A percentile compares a stretch with the other conserved stretches of the same genome.
These are phyloP conservation scores for Ophiostoma fasciatum DNA, from an alignment of 2,329 filamentous ascomycete genomes.

Conservation along the genomic window DNA sequence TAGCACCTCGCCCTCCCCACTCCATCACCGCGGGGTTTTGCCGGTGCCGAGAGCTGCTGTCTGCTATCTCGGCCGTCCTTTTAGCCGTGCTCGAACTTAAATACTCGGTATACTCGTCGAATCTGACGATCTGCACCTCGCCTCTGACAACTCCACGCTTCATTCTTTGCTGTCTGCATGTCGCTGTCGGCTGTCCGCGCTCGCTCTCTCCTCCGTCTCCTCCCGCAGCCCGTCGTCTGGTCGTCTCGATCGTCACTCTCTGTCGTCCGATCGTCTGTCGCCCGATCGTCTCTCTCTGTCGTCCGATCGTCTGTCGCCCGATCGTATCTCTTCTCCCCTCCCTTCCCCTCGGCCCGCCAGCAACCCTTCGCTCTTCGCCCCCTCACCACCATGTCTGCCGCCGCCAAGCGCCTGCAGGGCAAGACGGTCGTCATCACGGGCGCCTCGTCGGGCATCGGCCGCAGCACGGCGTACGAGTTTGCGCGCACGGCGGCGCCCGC, in stretches of 20 bases:
- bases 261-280: too few relatives aligned
- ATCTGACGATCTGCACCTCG: too few relatives aligned
- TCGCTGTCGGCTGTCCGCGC: conserved; percentile 5
- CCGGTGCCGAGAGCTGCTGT: too few relatives aligned
- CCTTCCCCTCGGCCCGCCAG: neutral
- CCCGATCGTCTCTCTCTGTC: neutral
- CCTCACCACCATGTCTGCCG: conserved; percentile 10
- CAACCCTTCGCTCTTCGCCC: neutral
- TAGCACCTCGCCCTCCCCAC: too few relatives aligned
- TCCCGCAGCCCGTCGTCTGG: neutral
- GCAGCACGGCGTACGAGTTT: conserved; percentile 75
- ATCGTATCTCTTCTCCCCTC: too few relatives aligned
- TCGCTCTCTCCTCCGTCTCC: neutral
- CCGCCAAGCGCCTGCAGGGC: conserved; percentile 69
- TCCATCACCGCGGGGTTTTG: conserved; percentile 9
- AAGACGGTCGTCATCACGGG: conserved; percentile 90
- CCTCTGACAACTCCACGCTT: too few relatives aligned
- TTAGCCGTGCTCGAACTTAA: neutral
- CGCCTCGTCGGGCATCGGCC: conserved; percentile 84
- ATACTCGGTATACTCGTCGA: too few relatives aligned
- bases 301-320: too few relatives aligned
- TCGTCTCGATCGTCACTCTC: neutral
- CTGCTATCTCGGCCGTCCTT: too few relatives aligned
- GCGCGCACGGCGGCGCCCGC: conserved; percentile 62
- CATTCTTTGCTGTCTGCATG: conserved; percentile 1